These are phyloP conservation scores for Aspergillus eucalypticola DNA, from an alignment of 2,329 filamentous ascomycete species.

Conservation along the genomic window DNA sequence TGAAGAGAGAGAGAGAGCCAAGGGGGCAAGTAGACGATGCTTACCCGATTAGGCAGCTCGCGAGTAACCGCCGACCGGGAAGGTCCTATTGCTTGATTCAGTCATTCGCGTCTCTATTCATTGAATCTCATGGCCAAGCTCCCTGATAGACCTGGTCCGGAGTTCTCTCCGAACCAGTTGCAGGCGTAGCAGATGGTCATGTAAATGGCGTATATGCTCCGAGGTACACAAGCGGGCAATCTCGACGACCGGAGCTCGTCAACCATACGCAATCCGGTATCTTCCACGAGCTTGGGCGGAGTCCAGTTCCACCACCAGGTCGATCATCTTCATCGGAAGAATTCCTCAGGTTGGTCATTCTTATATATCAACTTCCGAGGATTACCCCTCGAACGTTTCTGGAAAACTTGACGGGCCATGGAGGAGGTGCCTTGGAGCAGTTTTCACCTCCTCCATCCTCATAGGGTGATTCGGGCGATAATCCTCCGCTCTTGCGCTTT, in stretches of 20 bases:
- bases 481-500: neutral
- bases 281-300: constrained; percentile 23
- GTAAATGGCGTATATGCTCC: neutral
- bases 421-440: neutral
- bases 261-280: constrained; percentile 21
- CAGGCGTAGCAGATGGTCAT: neutral
- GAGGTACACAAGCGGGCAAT: constrained; percentile 4
- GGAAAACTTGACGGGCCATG: neutral
- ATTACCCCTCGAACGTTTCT: neutral
- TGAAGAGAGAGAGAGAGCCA: constrained; percentile 1
- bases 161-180: neutral
- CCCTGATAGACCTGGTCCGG: neutral
- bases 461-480: neutral
- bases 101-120: neutral
- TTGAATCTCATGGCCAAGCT: neutral
- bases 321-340: neutral
- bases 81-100: neutral
- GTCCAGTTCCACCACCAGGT: constrained; percentile 3
- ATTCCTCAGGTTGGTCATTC: neutral
- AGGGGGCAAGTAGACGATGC: constrained; percentile 6
- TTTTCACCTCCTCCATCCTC: neutral
- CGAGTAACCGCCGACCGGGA: constrained; percentile 4
- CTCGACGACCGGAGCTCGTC: constrained; percentile 15
- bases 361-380: neutral
- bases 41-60: constrained; percentile 19